phyloP scores from a whole-genome alignment of 1,139 yeast species.

The Geotrichum reessii region DNA sequence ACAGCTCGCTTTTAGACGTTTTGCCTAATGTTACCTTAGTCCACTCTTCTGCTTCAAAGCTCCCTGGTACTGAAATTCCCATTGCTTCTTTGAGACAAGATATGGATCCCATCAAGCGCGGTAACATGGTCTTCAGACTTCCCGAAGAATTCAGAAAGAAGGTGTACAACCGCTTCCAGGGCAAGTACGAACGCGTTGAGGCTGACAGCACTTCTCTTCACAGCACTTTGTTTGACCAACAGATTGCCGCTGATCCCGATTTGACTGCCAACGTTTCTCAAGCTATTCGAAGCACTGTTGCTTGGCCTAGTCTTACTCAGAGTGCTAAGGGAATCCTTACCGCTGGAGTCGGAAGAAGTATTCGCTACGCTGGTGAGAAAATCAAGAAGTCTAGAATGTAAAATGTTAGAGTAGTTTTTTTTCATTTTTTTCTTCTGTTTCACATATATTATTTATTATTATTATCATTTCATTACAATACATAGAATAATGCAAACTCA shows the following conservation, averaged over 20 bases:
- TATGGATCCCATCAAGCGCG: conserved; percentile 35
- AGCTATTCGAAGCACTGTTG: conserved; percentile 55
- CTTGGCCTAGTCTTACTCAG: conserved; percentile 66
- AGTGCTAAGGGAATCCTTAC: conserved; percentile 77
- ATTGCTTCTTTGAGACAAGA: conserved; percentile 36
- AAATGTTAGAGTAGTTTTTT: background rate
- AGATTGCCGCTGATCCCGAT: conserved; percentile 40
- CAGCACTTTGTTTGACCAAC: conserved; percentile 34
- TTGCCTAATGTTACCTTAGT: conserved; percentile 34
- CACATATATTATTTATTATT: background rate
- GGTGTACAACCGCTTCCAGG: conserved; percentile 38
- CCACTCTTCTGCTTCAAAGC: conserved; percentile 21
- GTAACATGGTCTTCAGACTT: conserved; percentile 40
- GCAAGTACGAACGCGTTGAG: conserved; percentile 27
- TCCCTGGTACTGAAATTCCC: conserved; percentile 23
- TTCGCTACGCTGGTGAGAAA: conserved; percentile 76
- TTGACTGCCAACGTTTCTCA: conserved; percentile 41
- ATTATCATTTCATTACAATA: background rate
- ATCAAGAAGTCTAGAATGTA: conserved; percentile 32
- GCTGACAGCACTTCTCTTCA: conserved; percentile 8
- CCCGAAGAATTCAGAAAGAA: conserved; percentile 50
- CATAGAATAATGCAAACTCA: background rate
- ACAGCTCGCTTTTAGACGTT: conserved; percentile 59
- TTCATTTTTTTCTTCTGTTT: background rate
- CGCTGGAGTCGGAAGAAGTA: conserved; percentile 72